Conservation (phyloP, 1,284 basidiomycete species). For the Puccinia horiana region DNA sequence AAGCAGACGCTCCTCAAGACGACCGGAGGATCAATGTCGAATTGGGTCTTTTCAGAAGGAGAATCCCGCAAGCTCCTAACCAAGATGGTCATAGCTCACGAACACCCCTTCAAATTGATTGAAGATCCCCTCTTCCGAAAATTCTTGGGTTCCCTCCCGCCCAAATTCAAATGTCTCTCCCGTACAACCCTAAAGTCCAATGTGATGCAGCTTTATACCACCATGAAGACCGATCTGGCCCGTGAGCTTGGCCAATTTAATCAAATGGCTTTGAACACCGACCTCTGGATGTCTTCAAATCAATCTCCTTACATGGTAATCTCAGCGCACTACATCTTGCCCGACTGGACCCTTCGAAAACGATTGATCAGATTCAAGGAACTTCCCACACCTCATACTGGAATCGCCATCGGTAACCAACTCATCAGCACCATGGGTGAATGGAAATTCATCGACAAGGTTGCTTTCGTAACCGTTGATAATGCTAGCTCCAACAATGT, state of each 20-base stretch:
- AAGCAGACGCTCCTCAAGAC: neutral
- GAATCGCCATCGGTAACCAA: neutral
- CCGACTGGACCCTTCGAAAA: neutral
- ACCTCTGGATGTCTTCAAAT: neutral
- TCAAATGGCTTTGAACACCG: neutral
- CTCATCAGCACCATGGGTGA: neutral
- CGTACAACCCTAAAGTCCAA: neutral
- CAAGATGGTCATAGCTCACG: neutral
- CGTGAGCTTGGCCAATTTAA: neutral
- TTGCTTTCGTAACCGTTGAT: neutral
- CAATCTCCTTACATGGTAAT: neutral
- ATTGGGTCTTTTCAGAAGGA: neutral
- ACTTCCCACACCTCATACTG: neutral
- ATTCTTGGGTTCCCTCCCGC: neutral
- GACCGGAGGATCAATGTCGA: neutral
- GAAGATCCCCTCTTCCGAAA: neutral
- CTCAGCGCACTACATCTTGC: neutral
- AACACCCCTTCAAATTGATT: neutral
- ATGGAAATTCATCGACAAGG: neutral
- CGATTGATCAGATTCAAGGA: neutral
- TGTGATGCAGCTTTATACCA: neutral
- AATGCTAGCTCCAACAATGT: neutral
- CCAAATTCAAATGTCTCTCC: neutral
- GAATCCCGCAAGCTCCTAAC: neutral
- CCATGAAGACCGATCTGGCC: neutral